phyloP scores from a whole-genome alignment of 2,329 filamentous ascomycete genomes.

The Anthostomella pinea region DNA sequence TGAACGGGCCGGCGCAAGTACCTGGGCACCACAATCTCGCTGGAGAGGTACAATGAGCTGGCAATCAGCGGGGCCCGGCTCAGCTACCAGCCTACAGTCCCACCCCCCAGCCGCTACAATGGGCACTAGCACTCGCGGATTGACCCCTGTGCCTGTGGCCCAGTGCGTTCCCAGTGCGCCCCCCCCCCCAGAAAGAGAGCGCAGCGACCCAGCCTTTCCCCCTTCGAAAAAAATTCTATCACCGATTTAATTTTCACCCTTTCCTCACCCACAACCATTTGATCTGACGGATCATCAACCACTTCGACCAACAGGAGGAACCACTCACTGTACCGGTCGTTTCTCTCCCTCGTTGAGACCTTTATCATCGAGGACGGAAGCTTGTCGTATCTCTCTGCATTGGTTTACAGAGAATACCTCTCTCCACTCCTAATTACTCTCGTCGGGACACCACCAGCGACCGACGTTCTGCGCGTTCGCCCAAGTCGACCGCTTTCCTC shows the following conservation, averaged over 20 bases:
- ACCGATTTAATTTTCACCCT: conserved; percentile 26
- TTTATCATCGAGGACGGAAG: conserved; percentile 24
- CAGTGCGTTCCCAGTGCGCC: not conserved
- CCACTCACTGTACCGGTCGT: conserved; percentile 25
- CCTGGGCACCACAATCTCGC: too few species aligned
- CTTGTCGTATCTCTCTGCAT: conserved; percentile 27
- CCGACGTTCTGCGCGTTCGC: conserved; percentile 21
- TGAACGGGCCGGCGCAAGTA: too few species aligned
- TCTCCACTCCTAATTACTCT: conserved; percentile 23
- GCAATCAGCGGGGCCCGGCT: too few species aligned
- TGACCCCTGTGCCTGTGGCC: not conserved
- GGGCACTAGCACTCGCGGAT: not conserved
- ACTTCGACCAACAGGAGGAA: conserved; percentile 26
- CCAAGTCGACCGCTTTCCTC: too few species aligned
- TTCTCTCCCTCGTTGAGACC: conserved; percentile 19
- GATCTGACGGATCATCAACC: conserved; percentile 27
- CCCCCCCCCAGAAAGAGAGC: not conserved
- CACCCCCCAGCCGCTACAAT: too few species aligned
- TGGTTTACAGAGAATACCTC: conserved; percentile 26
- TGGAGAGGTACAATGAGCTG: too few species aligned
- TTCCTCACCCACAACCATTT: conserved; percentile 22
- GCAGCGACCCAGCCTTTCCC: conserved; percentile 19
- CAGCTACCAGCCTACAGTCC: too few species aligned
- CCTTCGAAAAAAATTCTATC: conserved; percentile 29
- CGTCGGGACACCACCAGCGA: conserved; percentile 21